Base-by-base conservation (phyloP, 495 filamentous ascomycete genomes). In the Baudoinia panamericana region DNA sequence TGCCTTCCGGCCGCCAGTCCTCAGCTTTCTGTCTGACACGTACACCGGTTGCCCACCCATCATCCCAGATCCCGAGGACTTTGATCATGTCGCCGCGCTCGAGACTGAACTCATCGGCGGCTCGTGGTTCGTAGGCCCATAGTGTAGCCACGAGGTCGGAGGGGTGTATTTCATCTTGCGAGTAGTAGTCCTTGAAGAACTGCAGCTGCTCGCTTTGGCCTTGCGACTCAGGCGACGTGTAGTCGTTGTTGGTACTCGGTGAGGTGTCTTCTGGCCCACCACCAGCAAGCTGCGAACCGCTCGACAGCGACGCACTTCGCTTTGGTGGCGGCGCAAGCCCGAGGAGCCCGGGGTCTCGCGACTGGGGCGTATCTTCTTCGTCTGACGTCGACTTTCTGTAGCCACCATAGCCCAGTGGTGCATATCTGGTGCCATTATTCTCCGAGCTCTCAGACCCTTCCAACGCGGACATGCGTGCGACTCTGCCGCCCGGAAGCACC, bases 171-270 rank as follows among this genome's bases (percentile, higher is more conserved):
- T 96, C 86, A 54, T 96, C 88, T 50, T 84, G 76, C 3, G 88
- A 95, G 61, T 99, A 99, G 59, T 99, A 99, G 54, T 99, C 90
- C 53, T 93, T 93, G 75, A 99, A 99, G 55, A 78, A 86, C 6
- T 81, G 75, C 23, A 99, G 61, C 57, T 94, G 92, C 65, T 99
- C 92, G 0, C 86, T 94, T 55, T 94, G 85, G 4, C 80, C 73
- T 36, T 90, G 56, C 18, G 78, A 85, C 55, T 80, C 77, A 2
- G 85, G 85, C 8, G 53, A 54, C 24, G 84, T 92, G 43, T 82
- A 79, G 22, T 76, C 76, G 28, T 68, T 74, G 23, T 51, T 46
- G 5, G 78, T 77, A 24, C 67, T 63, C 25, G 87, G 88, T 5
- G 88, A 93, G 32, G 72, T 75, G 26, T 77, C 71, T 43, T 82